Evolutionary conservation across 2,329 filamentous ascomycete species (phyloP).

Genomic region (Tympanopsis confertula): DNA sequence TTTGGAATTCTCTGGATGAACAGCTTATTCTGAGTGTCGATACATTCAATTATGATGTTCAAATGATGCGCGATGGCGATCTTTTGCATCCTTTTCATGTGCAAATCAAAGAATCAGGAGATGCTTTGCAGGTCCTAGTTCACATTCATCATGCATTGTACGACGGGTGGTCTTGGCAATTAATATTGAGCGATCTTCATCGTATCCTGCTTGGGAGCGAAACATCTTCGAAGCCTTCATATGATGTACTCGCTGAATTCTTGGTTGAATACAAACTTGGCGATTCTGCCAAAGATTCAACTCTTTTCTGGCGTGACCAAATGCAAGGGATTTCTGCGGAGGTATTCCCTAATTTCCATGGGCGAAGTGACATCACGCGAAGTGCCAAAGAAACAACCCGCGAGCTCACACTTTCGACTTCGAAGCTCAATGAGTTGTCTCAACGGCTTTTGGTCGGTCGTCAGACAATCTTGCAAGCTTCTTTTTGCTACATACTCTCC

Average conservation of each 20-base stretch:
- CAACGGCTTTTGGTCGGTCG: conserved; percentile 37
- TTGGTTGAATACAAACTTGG: too few species aligned
- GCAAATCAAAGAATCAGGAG: conserved; percentile 30
- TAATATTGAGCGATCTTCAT: conserved; percentile 58
- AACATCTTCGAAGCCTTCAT: too few species aligned
- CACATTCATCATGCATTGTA: conserved; percentile 75
- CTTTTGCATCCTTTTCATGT: conserved; percentile 49
- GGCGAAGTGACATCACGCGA: too few species aligned
- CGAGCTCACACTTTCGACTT: conserved; percentile 18
- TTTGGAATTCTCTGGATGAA: conserved; percentile 41
- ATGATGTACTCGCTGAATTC: too few species aligned
- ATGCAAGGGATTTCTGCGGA: too few species aligned
- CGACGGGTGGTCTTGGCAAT: conserved; percentile 85
- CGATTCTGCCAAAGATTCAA: too few species aligned
- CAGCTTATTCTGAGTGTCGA: conserved; percentile 28
- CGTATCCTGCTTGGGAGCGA: conserved; percentile 24
- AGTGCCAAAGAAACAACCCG: conserved; percentile 1
- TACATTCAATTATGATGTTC: conserved; percentile 22
- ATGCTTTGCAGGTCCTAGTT: conserved; percentile 26
- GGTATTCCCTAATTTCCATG: too few species aligned
- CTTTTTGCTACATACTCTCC: conserved; percentile 53
- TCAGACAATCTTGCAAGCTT: conserved; percentile 68
- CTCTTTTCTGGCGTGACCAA: too few species aligned
- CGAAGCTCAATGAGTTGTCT: conserved; percentile 22
- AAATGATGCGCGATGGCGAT: conserved; percentile 21